phyloP scores from a whole-genome alignment of 352 stramenopile species.

The Phytophthora sp. region DNA sequence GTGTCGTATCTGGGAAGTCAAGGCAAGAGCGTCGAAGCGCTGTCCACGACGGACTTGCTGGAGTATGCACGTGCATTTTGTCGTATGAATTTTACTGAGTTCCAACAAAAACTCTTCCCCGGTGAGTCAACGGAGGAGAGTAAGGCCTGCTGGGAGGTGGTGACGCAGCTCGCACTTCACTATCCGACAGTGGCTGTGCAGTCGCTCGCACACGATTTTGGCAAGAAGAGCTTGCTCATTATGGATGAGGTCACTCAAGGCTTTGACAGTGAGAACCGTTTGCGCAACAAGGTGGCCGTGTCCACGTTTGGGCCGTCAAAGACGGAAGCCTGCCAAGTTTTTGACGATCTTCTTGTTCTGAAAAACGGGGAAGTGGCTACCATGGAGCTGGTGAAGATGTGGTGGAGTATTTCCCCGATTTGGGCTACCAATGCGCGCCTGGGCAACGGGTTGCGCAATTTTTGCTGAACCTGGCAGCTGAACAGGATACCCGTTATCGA shows the following conservation, averaged over 20 bases:
- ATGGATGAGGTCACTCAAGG: conserved; percentile 18
- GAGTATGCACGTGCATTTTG: conserved; percentile 28
- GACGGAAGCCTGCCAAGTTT: conserved; percentile 13
- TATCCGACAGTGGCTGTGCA: conserved; percentile 29
- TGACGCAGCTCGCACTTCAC: conserved; percentile 14
- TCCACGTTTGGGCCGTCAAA: conserved; percentile 15
- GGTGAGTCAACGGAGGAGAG: conserved; percentile 12
- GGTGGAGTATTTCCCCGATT: conserved; percentile 18
- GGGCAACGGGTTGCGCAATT: conserved; percentile 25
- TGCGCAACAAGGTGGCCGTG: conserved; percentile 15
- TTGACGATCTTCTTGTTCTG: conserved; percentile 29
- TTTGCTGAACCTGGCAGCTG: conserved; percentile 30
- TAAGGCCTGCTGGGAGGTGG: conserved; percentile 16
- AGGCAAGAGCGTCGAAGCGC: conserved; percentile 14
- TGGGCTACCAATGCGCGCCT: conserved; percentile 26
- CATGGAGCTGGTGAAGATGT: conserved; percentile 18
- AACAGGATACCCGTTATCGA: conserved; percentile 11
- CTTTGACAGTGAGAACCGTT: conserved; percentile 14
- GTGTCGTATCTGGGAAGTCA: conserved; percentile 15
- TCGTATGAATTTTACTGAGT: conserved; percentile 23
- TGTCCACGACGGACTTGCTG: conserved; percentile 18
- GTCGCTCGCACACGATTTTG: conserved; percentile 15
- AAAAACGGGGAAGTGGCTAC: conserved; percentile 24
- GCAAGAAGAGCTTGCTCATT: conserved; percentile 30
- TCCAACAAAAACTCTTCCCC: conserved; percentile 15